Evolutionary conservation across 2,329 filamentous ascomycete genomes (phyloP).

Genomic region (Eurotiales sp.): DNA sequence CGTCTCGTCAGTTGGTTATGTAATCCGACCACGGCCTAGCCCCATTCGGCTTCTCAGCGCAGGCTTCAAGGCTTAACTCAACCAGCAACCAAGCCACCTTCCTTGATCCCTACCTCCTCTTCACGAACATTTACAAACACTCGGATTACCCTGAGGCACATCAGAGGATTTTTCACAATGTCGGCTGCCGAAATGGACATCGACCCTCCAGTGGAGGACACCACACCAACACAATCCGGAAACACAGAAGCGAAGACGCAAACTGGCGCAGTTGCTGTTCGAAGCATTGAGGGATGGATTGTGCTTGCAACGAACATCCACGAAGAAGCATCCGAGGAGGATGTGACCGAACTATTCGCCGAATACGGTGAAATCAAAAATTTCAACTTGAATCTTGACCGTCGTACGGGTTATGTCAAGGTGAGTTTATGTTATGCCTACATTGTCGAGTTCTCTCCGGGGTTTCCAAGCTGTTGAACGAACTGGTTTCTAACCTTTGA

Average conservation of each 20-base stretch:
- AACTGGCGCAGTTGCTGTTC: constrained; percentile 53
- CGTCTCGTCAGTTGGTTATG: neutral
- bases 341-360: constrained; percentile 62
- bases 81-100: neutral
- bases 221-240: constrained; percentile 26
- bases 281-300: constrained; percentile 67
- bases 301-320: constrained; percentile 66
- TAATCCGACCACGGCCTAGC: neutral
- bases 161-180: no score
- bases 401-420: constrained; percentile 66
- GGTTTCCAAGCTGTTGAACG: no score
- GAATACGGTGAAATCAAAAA: constrained; percentile 67
- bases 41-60: neutral
- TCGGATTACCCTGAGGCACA: no score
- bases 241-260: constrained; percentile 42
- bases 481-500: neutral
- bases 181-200: constrained; percentile 48
- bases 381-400: constrained; percentile 62
- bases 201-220: constrained; percentile 37
- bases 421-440: constrained; percentile 34
- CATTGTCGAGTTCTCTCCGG: neutral
- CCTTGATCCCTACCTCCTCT: neutral
- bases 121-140: no score
- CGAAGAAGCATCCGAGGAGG: constrained; percentile 65
- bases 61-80: neutral